Evolutionary conservation across 345 rosid species (phyloP).

Genomic region (Eucalyptus albens): DNA sequence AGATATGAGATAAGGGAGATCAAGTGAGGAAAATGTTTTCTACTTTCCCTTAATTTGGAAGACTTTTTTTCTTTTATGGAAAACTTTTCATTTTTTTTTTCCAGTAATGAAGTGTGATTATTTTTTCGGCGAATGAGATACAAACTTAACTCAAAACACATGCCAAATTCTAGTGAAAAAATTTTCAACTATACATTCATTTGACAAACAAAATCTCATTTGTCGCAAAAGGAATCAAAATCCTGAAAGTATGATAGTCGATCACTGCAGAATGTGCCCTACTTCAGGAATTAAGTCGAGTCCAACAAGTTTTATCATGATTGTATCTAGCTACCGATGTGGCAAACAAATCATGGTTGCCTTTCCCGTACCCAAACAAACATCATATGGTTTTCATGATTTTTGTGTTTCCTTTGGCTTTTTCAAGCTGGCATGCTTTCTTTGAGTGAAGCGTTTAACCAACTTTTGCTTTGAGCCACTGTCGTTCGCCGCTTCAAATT

Average conservation of each 20-base stretch:
- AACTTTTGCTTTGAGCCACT: not conserved
- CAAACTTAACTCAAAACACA: not conserved
- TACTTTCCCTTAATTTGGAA: too few species aligned
- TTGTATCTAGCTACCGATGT: not conserved
- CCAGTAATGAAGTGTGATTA: too few species aligned
- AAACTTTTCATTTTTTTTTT: too few species aligned
- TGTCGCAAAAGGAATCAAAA: not conserved
- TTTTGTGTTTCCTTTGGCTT: not conserved
- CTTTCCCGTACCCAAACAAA: not conserved
- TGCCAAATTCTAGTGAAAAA: not conserved
- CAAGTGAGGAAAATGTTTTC: too few species aligned
- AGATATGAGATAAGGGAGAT: too few species aligned
- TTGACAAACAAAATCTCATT: too few species aligned
- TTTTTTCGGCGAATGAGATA: too few species aligned
- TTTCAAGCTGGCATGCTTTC: not conserved
- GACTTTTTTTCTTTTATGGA: rapidly evolving
- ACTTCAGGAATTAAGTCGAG: not conserved
- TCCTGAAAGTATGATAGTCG: not conserved
- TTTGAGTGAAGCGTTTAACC: not conserved
- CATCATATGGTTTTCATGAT: not conserved
- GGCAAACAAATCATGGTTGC: not conserved
- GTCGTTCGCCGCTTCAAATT: not conserved
- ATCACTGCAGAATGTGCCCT: not conserved
- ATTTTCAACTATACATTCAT: too few species aligned
- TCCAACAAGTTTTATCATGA: not conserved